Evolutionary conservation across 2,329 filamentous ascomycete species (phyloP).

Genomic region (Trichoderma gracile): DNA sequence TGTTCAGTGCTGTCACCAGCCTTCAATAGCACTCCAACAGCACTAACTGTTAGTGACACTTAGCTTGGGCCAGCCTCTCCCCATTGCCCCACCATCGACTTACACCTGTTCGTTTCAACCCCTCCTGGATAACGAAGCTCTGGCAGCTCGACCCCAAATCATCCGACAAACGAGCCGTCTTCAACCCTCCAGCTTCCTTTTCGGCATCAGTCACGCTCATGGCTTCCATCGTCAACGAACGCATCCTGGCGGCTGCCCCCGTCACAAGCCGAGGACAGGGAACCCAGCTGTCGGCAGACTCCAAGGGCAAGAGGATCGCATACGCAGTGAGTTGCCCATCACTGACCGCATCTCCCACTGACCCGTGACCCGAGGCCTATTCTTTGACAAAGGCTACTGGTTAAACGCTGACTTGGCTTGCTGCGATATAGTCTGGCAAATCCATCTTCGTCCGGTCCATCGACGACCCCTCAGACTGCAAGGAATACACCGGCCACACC

Average conservation of each 20-base stretch:
- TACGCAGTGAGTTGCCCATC: conserved; percentile 70
- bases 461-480: conserved; percentile 79
- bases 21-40: not conserved
- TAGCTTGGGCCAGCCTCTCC: conserved; percentile 12
- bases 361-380: not conserved
- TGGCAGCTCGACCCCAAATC: not conserved
- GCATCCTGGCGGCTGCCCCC: conserved; percentile 83
- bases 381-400: not conserved
- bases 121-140: conserved; percentile 18
- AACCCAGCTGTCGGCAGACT: conserved; percentile 82
- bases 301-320: conserved; percentile 86
- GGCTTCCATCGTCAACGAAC: conserved; percentile 57
- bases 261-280: conserved; percentile 82
- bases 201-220: conserved; percentile 29
- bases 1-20: not conserved
- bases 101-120: conserved; percentile 21
- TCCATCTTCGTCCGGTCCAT: conserved; percentile 95
- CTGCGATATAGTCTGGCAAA: conserved; percentile 74
- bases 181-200: not conserved
- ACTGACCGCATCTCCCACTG: not conserved
- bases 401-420: not conserved
- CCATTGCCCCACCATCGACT: conserved; percentile 20
- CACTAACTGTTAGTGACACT: not conserved
- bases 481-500: conserved; percentile 92
- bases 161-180: not conserved